Evolutionary conservation across 2,329 filamentous ascomycete species (phyloP), one percentile per base, ranked within the genome.

Genomic region (Thermochaetoides dissita): DNA sequence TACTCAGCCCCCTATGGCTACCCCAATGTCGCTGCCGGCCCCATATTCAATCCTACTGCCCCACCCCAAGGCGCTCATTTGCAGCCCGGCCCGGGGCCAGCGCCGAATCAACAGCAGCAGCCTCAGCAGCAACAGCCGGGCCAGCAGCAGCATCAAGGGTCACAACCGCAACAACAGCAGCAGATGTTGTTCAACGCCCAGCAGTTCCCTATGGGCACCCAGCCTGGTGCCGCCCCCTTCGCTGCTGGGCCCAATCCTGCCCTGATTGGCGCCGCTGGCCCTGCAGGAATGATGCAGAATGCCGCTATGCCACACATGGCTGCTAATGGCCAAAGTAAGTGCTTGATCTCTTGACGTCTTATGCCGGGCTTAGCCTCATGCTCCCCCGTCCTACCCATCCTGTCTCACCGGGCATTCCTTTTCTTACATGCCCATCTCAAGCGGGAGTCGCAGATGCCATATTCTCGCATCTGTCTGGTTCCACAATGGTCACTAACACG

Each of bases 231-330:
- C 5, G 17, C 17, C 17, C 17, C 57, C 48, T 76, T 73, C 51
- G 64, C 64, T 39, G 66, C 65, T 38, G 67, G 63, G 49, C 66
- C 67, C 40, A 73, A 70, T 50, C 62, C 66, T 40, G 52, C 54
- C 47, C 57, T 71, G 59, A 73, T 76, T 69, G 73, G 73, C 65
- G 61, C 63, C 49, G 59, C 60, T 49, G 69, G 67, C 34, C 66
- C 68, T 61, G 67, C 64, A 59, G 72, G 67, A 55, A 77, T 79
- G 73, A 78, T 79, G 74, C 74, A 72, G 61, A 75, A 69, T 57
- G 59, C 71, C 52, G 68, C 62, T 55, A 74, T 76, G 71, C 67
- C 66, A 49, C 71, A 72, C 57, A 75, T 76, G 70, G 63, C 64
- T 50, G 60, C 68, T 49, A 76, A 75, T 64, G 71, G 72, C 41